Conservation (phyloP, 495 filamentous ascomycete species). For the Rhypophila decipiens region DNA sequence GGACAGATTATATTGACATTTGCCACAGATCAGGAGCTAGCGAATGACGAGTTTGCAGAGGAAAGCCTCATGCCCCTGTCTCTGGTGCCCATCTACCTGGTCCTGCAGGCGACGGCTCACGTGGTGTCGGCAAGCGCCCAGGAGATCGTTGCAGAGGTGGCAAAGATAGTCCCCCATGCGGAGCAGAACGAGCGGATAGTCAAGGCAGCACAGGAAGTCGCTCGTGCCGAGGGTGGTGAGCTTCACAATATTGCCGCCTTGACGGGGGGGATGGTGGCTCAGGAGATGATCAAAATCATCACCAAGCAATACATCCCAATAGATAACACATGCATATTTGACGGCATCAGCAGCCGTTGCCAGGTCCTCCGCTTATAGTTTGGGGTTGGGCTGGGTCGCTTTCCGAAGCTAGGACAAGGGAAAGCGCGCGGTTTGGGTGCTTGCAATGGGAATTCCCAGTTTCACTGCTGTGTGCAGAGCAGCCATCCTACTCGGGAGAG, state of each 20-base stretch:
- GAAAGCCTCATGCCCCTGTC: conserved; percentile 46
- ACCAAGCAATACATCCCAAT: conserved; percentile 95
- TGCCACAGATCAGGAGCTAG: conserved; percentile 30
- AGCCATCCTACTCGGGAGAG: too few relatives aligned
- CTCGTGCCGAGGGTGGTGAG: conserved; percentile 75
- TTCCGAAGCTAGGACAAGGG: neutral
- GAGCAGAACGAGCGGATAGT: conserved; percentile 38
- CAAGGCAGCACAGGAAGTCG: conserved; percentile 58
- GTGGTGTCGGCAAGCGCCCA: conserved; percentile 32
- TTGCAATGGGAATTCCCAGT: too few relatives aligned
- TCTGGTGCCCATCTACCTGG: conserved; percentile 72
- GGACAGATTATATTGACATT: conserved; percentile 9
- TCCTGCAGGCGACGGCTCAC: conserved; percentile 53
- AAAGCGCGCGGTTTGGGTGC: neutral
- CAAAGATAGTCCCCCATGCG: conserved; percentile 39
- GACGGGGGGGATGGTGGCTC: conserved; percentile 85
- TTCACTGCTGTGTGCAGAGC: too few relatives aligned
- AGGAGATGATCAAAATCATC: conserved; percentile 93
- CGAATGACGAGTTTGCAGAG: conserved; percentile 36
- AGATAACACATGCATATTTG: conserved; percentile 89
- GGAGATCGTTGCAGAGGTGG: conserved; percentile 32
- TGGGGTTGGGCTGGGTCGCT: conserved; percentile 1
- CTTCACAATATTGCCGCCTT: conserved; percentile 92
- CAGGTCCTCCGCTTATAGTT: conserved; percentile 56
- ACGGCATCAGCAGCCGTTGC: conserved; percentile 76